These are phyloP conservation scores for Neurospora sp. DNA, from an alignment of 495 filamentous ascomycete species.

Conservation along the genomic window DNA sequence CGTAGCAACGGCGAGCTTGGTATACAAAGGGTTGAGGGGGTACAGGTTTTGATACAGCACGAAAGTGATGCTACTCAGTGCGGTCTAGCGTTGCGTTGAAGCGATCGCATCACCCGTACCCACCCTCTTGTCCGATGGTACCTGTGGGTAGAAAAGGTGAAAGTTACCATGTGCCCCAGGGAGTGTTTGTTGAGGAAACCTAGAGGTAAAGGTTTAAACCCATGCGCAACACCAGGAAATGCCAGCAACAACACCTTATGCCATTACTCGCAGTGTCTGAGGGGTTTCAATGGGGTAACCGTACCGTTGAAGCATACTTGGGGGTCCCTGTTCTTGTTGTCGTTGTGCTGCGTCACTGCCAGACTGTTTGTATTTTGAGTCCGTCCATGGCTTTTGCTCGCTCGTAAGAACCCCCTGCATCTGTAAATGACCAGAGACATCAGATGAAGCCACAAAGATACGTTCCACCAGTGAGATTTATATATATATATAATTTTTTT, in stretches of 20 bases:
- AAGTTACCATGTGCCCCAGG: background rate
- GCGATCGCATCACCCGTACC: slow-evolving; percentile 5
- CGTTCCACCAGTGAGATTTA: background rate
- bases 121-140: background rate
- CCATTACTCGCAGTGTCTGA: background rate
- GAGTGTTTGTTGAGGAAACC: background rate
- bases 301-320: background rate
- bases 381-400: background rate
- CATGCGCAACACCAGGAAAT: background rate
- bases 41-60: slow-evolving; percentile 6
- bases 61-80: background rate
- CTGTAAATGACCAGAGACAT: slow-evolving; percentile 5
- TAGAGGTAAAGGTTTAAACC: background rate
- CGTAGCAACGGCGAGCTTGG: slow-evolving; percentile 12
- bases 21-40: slow-evolving; percentile 5
- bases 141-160: background rate
- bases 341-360: background rate
- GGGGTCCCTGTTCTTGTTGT: background rate
- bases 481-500: background rate
- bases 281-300: background rate
- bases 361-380: background rate
- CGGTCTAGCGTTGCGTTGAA: slow-evolving; percentile 8
- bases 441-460: background rate
- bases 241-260: background rate
- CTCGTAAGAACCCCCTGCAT: slow-evolving; percentile 19